These are phyloP conservation scores for Bipolaris gigantea DNA, from an alignment of 2,329 filamentous ascomycete species.

Conservation along the genomic window DNA sequence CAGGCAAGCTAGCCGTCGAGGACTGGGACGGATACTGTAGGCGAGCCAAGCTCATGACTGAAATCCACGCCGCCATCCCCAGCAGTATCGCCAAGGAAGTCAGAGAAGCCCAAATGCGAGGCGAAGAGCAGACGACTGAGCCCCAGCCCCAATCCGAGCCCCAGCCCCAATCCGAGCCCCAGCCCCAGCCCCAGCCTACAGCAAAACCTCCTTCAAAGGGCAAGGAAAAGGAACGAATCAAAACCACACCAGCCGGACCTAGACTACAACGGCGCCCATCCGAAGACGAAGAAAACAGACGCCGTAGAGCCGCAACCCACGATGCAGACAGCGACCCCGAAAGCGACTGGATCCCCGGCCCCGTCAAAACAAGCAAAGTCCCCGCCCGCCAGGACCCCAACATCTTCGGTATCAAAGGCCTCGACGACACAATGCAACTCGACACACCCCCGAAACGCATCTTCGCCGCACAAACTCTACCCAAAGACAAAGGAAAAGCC, in stretches of 20 bases:
- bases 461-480: slow-evolving; percentile 8
- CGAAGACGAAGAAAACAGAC: slow-evolving; percentile 40
- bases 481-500: slow-evolving; percentile 15
- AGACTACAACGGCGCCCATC: slow-evolving; percentile 24
- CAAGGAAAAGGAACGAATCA: slow-evolving; percentile 30
- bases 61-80: slow-evolving; percentile 61
- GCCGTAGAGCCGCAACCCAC: slow-evolving; percentile 21
- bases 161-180: slow-evolving; percentile 9
- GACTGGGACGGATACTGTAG: slow-evolving; percentile 61
- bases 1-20: slow-evolving; percentile 59
- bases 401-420: slow-evolving; percentile 37
- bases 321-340: slow-evolving; percentile 38
- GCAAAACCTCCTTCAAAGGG: slow-evolving; percentile 21
- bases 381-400: slow-evolving; percentile 25
- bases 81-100: slow-evolving; percentile 49
- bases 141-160: slow-evolving; percentile 9
- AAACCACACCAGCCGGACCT: slow-evolving; percentile 18
- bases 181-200: slow-evolving; percentile 13
- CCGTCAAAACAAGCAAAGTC: slow-evolving; percentile 21
- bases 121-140: slow-evolving; percentile 51
- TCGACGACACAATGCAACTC: slow-evolving; percentile 28
- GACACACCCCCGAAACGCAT: slow-evolving; percentile 25
- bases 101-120: slow-evolving; percentile 57
- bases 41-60: slow-evolving; percentile 63
- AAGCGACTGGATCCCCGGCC: slow-evolving; percentile 44